Percentiles rank a stretch among this genome's conserved stretches.
Conservation (phyloP, 2,329 filamentous ascomycete species). For the Colletotrichum caudatum region DNA sequence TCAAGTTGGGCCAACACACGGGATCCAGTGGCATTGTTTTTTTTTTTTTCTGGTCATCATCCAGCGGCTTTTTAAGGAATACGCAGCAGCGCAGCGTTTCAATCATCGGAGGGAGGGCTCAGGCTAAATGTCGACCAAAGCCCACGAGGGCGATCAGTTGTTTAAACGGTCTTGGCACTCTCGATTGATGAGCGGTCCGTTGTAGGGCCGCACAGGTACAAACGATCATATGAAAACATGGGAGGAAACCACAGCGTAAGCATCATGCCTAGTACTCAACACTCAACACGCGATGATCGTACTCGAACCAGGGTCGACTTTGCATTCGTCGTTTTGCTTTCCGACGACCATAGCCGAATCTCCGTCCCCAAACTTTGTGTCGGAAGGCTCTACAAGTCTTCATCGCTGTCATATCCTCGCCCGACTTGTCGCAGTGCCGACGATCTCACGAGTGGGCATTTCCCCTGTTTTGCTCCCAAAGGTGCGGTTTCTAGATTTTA, state of each 20-base stretch:
- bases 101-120: conserved; percentile 12
- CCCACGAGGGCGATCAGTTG: background rate
- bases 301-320: background rate
- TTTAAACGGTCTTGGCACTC: conserved; percentile 11
- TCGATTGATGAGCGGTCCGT: background rate
- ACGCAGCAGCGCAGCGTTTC: conserved; percentile 22
- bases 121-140: background rate
- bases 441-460: conserved; percentile 15
- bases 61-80: background rate
- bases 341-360: background rate
- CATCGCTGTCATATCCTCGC: background rate
- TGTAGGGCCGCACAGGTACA: too few species aligned
- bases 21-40: background rate
- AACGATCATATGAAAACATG: background rate
- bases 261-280: background rate
- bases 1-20: conserved; percentile 8
- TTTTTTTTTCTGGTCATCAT: background rate
- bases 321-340: background rate
- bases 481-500: background rate
- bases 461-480: background rate
- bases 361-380: background rate
- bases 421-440: conserved; percentile 8
- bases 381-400: conserved; percentile 16
- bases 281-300: background rate
- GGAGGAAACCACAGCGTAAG: background rate